phyloP scores from a whole-genome alignment of 2,329 filamentous ascomycete species.

The Xylaria multiplex region DNA sequence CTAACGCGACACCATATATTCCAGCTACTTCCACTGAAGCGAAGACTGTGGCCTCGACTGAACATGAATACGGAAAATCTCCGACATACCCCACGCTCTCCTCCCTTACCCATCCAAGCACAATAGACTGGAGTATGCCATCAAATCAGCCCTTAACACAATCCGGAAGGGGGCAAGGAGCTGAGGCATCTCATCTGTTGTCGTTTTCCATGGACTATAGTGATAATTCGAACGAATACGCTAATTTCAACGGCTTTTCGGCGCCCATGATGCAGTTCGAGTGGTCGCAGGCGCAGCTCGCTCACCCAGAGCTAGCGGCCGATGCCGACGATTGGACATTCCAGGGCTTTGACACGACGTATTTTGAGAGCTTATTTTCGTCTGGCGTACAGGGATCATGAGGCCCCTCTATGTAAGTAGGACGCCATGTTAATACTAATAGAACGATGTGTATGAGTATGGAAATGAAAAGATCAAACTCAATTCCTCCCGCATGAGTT shows the following conservation, averaged over 20 bases:
- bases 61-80: conserved; percentile 12
- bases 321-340: conserved; percentile 54
- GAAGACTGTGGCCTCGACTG: background rate
- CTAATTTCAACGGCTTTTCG: conserved; percentile 20
- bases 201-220: conserved; percentile 32
- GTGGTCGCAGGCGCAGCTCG: conserved; percentile 38
- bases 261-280: conserved; percentile 42
- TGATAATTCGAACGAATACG: conserved; percentile 22
- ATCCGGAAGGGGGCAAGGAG: conserved; percentile 16
- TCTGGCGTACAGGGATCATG: conserved; percentile 19
- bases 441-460: background rate
- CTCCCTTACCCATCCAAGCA: conserved; percentile 7
- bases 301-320: conserved; percentile 45
- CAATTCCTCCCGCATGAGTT: background rate
- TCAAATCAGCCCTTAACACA: conserved; percentile 5
- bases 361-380: conserved; percentile 44
- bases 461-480: background rate
- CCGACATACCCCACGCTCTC: background rate
- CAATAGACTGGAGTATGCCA: conserved; percentile 25
- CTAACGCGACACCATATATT: background rate
- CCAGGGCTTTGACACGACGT: conserved; percentile 50
- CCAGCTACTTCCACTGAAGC: background rate
- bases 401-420: background rate
- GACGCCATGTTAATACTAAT: background rate
- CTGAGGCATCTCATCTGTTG: conserved; percentile 26